These are phyloP conservation scores for Botryobasidium botryosum DNA, from an alignment of 768 basidiomycete genomes.

Conservation along the genomic window DNA sequence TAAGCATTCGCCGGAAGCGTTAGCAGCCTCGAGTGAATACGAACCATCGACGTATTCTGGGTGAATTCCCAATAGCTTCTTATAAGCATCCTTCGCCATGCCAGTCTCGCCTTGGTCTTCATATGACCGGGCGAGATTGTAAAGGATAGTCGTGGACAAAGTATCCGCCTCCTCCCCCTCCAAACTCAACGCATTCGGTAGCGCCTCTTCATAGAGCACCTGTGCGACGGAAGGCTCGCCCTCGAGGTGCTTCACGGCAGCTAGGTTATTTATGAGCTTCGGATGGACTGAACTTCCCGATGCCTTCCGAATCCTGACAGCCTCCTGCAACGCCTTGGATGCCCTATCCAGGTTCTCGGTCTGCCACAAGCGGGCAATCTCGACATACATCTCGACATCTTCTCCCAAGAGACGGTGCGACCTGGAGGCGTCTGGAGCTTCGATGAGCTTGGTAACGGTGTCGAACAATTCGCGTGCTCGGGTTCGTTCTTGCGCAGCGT, in stretches of 20 bases:
- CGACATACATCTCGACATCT: conserved; percentile 80
- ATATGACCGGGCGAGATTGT: conserved; percentile 83
- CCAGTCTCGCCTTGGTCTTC: conserved; percentile 64
- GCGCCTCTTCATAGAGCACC: conserved; percentile 52
- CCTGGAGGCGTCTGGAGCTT: conserved; percentile 13
- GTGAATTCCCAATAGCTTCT: conserved; percentile 73
- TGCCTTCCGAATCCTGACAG: conserved; percentile 43
- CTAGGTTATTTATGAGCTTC: conserved; percentile 66
- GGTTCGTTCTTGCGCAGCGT: conserved; percentile 49
- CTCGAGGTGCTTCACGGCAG: conserved; percentile 54
- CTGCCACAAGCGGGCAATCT: conserved; percentile 82
- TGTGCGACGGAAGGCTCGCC: conserved; percentile 39
- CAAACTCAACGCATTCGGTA: conserved; percentile 30
- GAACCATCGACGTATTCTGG: conserved; percentile 92
- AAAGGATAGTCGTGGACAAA: conserved; percentile 67
- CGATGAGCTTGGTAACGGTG: conserved; percentile 46
- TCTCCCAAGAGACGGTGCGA: conserved; percentile 9
- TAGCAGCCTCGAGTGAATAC: conserved; percentile 17
- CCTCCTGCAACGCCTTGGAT: conserved; percentile 54
- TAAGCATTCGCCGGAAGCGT: background rate
- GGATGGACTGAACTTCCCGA: conserved; percentile 32
- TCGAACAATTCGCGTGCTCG: conserved; percentile 75
- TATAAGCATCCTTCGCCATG: conserved; percentile 72
- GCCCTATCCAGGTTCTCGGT: conserved; percentile 61
- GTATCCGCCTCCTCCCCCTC: conserved; percentile 38